Percentiles rank a stretch among this genome's conserved stretches.
Evolutionary conservation across 495 filamentous ascomycete genomes (phyloP).

Genomic region (Usnea hakonensis): DNA sequence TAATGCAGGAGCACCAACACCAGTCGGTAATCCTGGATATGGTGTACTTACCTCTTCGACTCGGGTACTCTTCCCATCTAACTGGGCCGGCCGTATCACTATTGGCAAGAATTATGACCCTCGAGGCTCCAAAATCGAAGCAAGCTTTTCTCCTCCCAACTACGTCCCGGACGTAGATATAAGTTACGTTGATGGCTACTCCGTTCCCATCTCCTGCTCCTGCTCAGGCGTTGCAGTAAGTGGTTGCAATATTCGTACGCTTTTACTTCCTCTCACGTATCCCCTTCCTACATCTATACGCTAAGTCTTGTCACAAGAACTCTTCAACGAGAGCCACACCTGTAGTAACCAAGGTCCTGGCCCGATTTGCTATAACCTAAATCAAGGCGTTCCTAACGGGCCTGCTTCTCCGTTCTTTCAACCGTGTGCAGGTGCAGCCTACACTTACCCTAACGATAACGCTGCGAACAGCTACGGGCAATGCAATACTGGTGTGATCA

Average conservation of each 20-base stretch:
- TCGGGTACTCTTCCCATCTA: conserved; percentile 3
- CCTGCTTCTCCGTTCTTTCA: neutral
- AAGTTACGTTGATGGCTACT: conserved; percentile 6
- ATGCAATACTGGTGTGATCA: too few species aligned
- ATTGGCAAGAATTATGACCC: conserved; percentile 13
- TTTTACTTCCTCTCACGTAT: neutral
- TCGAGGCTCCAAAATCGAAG: neutral
- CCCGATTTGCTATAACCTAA: conserved; percentile 6
- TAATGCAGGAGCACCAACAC: conserved; percentile 14
- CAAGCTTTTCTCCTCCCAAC: neutral
- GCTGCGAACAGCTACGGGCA: too few species aligned
- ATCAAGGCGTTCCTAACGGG: neutral
- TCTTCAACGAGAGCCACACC: neutral
- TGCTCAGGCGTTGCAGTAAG: neutral
- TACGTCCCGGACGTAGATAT: neutral
- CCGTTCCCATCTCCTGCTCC: conserved; percentile 7
- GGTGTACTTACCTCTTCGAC: conserved; percentile 7
- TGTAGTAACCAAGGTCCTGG: neutral
- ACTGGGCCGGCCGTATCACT: conserved; percentile 13
- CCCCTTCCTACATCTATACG: neutral
- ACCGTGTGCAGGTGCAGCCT: too few species aligned
- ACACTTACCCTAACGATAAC: too few species aligned
- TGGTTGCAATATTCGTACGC: neutral
- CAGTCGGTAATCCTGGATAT: conserved; percentile 8
- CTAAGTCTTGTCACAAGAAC: neutral